Conservation (phyloP, 1,139 yeast species). For the Candida mesenterica region DNA sequence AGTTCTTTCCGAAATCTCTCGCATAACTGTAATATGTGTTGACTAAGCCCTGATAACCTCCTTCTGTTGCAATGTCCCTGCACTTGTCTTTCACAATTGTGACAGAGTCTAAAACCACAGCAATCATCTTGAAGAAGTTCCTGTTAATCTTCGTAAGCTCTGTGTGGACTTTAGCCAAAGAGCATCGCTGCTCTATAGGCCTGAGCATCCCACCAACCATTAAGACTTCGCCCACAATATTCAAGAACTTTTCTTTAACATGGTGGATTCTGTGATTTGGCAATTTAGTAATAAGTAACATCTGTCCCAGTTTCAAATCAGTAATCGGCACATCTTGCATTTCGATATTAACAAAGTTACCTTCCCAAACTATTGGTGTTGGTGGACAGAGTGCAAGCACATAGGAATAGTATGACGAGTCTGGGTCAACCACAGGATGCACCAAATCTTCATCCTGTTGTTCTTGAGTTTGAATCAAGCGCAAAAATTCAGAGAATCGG, state of each 20-base stretch:
- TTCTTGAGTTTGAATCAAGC: conserved; percentile 14
- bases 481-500: conserved; percentile 34
- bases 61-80: conserved; percentile 38
- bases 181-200: conserved; percentile 62
- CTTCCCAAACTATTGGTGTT: conserved; percentile 91
- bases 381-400: conserved; percentile 75
- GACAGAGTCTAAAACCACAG: conserved; percentile 65
- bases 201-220: conserved; percentile 38
- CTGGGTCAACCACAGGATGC: conserved; percentile 9
- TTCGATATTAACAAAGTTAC: conserved; percentile 62
- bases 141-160: conserved; percentile 69
- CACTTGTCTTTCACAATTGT: conserved; percentile 50
- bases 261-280: conserved; percentile 39
- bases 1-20: conserved; percentile 78
- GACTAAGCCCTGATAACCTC: conserved; percentile 67
- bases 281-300: conserved; percentile 59
- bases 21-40: conserved; percentile 79
- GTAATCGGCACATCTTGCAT: conserved; percentile 45
- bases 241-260: conserved; percentile 44
- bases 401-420: conserved; percentile 51
- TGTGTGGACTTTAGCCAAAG: conserved; percentile 69
- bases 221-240: conserved; percentile 54
- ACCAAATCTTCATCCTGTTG: conserved; percentile 21
- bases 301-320: conserved; percentile 64
- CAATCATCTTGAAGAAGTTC: conserved; percentile 66